These are phyloP conservation scores for Primulina tabacum DNA, from an alignment of 257 asterid genomes.

Conservation along the genomic window DNA sequence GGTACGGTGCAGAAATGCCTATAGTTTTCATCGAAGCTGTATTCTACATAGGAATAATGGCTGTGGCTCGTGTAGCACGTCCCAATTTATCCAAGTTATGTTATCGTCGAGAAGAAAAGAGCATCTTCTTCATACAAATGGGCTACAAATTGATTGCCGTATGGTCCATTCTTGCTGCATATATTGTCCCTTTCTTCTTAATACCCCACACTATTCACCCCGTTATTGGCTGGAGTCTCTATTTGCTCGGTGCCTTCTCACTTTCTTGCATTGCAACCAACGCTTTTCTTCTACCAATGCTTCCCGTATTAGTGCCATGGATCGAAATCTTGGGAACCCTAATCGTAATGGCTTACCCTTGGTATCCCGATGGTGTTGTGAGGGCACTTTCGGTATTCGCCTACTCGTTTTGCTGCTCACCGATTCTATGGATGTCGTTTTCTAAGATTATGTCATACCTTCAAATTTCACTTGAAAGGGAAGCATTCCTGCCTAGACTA, in stretches of 20 bases:
- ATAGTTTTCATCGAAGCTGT: constrained; percentile 49
- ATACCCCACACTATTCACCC: constrained; percentile 88
- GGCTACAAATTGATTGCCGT: constrained; percentile 66
- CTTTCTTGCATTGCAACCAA: constrained; percentile 53
- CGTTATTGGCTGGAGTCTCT: constrained; percentile 71
- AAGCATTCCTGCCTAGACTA: constrained; percentile 68
- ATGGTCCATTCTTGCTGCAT: constrained; percentile 71
- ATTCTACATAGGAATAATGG: constrained; percentile 60
- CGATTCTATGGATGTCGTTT: constrained; percentile 49
- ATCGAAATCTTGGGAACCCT: constrained; percentile 65
- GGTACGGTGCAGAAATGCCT: constrained; percentile 72
- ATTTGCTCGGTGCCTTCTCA: constrained; percentile 64
- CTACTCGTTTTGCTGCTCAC: constrained; percentile 72
- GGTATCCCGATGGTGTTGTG: constrained; percentile 69
- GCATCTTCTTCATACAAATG: constrained; percentile 47
- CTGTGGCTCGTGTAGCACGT: constrained; percentile 68
- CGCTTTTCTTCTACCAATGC: constrained; percentile 60
- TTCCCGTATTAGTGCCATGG: constrained; percentile 68
- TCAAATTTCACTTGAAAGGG: constrained; percentile 62
- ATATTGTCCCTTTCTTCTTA: constrained; percentile 58
- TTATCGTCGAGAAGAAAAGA: constrained; percentile 69
- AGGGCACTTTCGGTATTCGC: constrained; percentile 70
- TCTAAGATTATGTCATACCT: constrained; percentile 57
- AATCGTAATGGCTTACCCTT: constrained; percentile 83
- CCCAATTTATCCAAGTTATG: constrained; percentile 72